A percentile compares a stretch with the other conserved stretches of the same genome.
phyloP scores from a whole-genome alignment of 169 alveolate genomes.

The Plasmodium cynomolgi region DNA sequence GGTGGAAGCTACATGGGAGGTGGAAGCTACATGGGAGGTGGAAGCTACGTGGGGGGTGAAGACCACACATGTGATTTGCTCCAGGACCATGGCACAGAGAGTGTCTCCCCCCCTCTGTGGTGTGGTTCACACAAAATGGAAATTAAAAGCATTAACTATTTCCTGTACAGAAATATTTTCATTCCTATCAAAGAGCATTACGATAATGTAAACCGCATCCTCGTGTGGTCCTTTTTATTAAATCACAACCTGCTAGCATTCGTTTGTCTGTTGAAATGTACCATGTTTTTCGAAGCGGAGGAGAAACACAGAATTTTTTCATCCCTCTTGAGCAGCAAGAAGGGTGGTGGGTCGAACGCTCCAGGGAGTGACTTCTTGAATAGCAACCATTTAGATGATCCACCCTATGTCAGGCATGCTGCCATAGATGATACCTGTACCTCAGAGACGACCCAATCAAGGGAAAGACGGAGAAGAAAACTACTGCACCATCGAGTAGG shows the following conservation, averaged over 20 bases:
- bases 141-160: constrained; percentile 21
- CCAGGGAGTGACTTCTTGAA: neutral
- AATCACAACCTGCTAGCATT: constrained; percentile 13
- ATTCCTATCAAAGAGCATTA: constrained; percentile 34
- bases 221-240: constrained; percentile 12
- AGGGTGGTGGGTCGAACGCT: neutral
- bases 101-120: neutral
- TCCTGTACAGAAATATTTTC: constrained; percentile 26
- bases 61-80: neutral
- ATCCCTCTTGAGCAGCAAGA: neutral
- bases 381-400: neutral
- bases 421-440: neutral
- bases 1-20: neutral
- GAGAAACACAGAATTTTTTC: neutral
- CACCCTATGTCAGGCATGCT: neutral
- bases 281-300: constrained; percentile 3
- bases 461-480: neutral
- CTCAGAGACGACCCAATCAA: neutral
- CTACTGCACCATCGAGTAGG: neutral
- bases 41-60: neutral
- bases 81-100: neutral
- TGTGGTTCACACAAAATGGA: neutral
- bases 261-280: constrained; percentile 25
- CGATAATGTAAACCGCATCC: constrained; percentile 16
- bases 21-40: neutral